Percentiles rank a stretch among this genome's conserved stretches.
phyloP scores from a whole-genome alignment of 495 filamentous ascomycete species.

The Chlorociboria aeruginascens region DNA sequence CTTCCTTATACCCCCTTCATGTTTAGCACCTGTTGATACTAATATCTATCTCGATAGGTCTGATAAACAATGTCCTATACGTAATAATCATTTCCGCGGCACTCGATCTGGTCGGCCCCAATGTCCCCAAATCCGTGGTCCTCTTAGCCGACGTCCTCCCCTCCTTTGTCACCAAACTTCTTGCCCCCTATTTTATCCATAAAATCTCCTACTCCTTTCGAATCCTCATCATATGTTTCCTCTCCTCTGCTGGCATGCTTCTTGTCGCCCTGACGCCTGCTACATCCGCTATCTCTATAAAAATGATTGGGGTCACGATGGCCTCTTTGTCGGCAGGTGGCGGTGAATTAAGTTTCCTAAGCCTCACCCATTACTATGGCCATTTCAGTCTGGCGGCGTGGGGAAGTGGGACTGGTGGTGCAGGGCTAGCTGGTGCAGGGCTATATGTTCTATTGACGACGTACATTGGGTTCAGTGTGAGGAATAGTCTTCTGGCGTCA shows the following conservation, averaged over 20 bases:
- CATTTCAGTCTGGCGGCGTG: conserved; percentile 82
- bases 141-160: conserved; percentile 88
- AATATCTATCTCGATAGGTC: conserved; percentile 38
- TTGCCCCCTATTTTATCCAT: conserved; percentile 90
- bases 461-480: conserved; percentile 59
- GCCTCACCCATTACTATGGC: conserved; percentile 88
- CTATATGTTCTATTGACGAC: conserved; percentile 77
- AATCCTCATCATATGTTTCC: conserved; percentile 54
- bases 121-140: conserved; percentile 78
- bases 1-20: not conserved
- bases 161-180: conserved; percentile 75
- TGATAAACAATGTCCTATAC: conserved; percentile 97
- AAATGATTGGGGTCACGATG: conserved; percentile 74
- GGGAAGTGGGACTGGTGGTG: conserved; percentile 87
- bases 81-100: conserved; percentile 95
- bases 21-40: conserved; percentile 2
- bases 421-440: conserved; percentile 77
- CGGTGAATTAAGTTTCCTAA: conserved; percentile 82
- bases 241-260: conserved; percentile 77
- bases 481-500: conserved; percentile 57
- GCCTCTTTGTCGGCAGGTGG: conserved; percentile 73
- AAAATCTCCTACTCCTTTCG: conserved; percentile 66
- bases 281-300: conserved; percentile 53
- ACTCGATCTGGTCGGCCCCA: conserved; percentile 81
- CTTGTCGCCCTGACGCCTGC: conserved; percentile 67